These are phyloP conservation scores for Cyclocybe aegerita DNA, from an alignment of 768 basidiomycete genomes.

Conservation along the genomic window DNA sequence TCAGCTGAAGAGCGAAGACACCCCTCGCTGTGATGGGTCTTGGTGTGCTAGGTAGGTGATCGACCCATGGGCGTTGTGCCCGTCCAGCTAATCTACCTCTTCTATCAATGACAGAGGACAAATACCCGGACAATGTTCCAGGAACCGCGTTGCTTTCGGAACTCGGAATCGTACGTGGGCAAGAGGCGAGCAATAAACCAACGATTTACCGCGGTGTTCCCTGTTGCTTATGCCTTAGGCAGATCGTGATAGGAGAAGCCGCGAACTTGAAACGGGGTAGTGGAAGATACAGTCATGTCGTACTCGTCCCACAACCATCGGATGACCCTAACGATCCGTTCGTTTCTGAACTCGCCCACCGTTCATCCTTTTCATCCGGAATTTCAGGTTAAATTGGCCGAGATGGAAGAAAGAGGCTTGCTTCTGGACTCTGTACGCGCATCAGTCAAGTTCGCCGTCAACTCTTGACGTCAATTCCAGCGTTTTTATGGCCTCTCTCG, in stretches of 20 bases:
- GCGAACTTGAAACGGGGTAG: slow-evolving; percentile 33
- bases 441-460: neutral
- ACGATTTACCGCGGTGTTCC: neutral
- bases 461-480: slow-evolving; percentile 15
- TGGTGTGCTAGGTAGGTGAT: slow-evolving; percentile 34
- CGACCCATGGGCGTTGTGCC: too few species aligned
- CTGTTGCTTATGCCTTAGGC: neutral
- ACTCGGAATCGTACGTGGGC: slow-evolving; percentile 33
- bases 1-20: neutral
- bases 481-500: slow-evolving; percentile 39
- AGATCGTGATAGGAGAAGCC: slow-evolving; percentile 33
- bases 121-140: slow-evolving; percentile 33
- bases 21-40: slow-evolving; percentile 25
- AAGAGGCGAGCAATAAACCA: slow-evolving; percentile 19
- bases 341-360: slow-evolving; percentile 6
- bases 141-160: slow-evolving; percentile 42
- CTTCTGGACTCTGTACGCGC: slow-evolving; percentile 40
- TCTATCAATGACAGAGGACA: slow-evolving; percentile 28
- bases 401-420: slow-evolving; percentile 45
- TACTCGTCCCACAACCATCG: slow-evolving; percentile 44
- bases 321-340: slow-evolving; percentile 43
- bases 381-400: slow-evolving; percentile 39
- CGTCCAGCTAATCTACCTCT: too few species aligned
- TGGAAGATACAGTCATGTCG: slow-evolving; percentile 35
- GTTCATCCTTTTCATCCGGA: neutral